phyloP scores from a whole-genome alignment of 192 early-diverging fungal genomes.

The Lunasporangiospora selenospora region DNA sequence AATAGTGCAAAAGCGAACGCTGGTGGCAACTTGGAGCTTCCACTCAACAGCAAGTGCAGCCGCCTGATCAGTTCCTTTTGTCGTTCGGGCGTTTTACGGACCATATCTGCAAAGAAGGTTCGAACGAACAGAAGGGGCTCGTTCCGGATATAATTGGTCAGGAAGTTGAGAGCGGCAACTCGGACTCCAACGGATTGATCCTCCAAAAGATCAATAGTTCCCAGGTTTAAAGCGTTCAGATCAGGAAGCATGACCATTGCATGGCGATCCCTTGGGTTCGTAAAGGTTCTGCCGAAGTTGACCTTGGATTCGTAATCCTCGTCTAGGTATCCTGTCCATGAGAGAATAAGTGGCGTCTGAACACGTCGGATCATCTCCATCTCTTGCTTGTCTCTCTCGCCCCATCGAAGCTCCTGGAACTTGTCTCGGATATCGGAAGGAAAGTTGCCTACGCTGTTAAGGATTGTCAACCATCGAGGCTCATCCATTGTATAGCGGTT shows the following conservation, averaged over 20 bases:
- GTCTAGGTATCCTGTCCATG: slow-evolving; percentile 58
- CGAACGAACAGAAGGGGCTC: slow-evolving; percentile 61
- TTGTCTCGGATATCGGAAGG: slow-evolving; percentile 55
- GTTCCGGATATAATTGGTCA: slow-evolving; percentile 60
- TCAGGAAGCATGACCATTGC: slow-evolving; percentile 50
- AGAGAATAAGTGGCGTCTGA: slow-evolving; percentile 53
- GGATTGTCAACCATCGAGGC: slow-evolving; percentile 54
- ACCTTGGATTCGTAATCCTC: slow-evolving; percentile 48
- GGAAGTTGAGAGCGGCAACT: slow-evolving; percentile 46
- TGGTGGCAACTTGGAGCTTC: slow-evolving; percentile 57
- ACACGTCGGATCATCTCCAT: slow-evolving; percentile 49
- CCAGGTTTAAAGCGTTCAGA: slow-evolving; percentile 51
- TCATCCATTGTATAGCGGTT: slow-evolving; percentile 60
- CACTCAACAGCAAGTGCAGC: slow-evolving; percentile 51
- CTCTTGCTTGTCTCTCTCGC: slow-evolving; percentile 56
- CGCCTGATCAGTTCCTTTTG: slow-evolving; percentile 51
- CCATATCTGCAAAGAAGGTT: slow-evolving; percentile 58
- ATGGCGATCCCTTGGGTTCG: slow-evolving; percentile 28
- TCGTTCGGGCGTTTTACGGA: slow-evolving; percentile 29
- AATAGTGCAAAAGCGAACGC: slow-evolving; percentile 57
- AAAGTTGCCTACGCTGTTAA: slow-evolving; percentile 56
- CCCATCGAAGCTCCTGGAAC: slow-evolving; percentile 61
- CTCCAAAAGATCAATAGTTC: slow-evolving; percentile 57
- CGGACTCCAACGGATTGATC: slow-evolving; percentile 56
- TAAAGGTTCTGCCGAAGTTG: slow-evolving; percentile 32